Evolutionary conservation across 148 eudicot genomes (phyloP).

Genomic region (Camellia japonica): DNA sequence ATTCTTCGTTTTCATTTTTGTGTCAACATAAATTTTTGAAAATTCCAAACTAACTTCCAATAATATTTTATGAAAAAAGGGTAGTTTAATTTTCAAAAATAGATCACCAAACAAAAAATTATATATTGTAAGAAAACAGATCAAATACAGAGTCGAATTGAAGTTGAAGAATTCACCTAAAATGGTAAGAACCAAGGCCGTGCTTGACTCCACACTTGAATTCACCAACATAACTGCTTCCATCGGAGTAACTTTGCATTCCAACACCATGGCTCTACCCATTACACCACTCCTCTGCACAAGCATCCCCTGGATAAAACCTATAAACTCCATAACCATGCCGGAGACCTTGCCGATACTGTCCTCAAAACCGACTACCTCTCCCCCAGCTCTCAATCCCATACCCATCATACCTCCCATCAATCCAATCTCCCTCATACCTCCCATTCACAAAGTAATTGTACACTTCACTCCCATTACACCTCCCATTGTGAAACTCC

Average conservation of each 20-base stretch:
- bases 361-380: conserved; percentile 87
- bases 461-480: conserved; percentile 92
- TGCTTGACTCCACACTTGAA: conserved; percentile 99
- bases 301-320: conserved; percentile 92
- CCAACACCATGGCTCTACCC: conserved; percentile 98
- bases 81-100: too few species aligned
- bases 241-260: conserved; percentile 90
- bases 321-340: conserved; percentile 94
- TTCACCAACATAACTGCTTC: conserved; percentile 90
- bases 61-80: too few species aligned
- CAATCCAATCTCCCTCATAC: conserved; percentile 96
- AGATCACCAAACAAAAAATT: too few species aligned
- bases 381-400: conserved; percentile 96
- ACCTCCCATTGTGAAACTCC: conserved; percentile 87
- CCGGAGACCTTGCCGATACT: conserved; percentile 84
- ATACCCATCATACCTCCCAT: conserved; percentile 93
- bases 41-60: too few species aligned
- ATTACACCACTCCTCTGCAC: conserved; percentile 90
- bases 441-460: conserved; percentile 92
- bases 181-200: conserved; percentile 94
- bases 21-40: too few species aligned
- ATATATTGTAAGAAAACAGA: too few species aligned
- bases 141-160: too few species aligned
- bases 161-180: too few species aligned
- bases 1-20: too few species aligned